phyloP scores from a whole-genome alignment of 2,329 filamentous ascomycete genomes.

The Diaporthe nobilis region DNA sequence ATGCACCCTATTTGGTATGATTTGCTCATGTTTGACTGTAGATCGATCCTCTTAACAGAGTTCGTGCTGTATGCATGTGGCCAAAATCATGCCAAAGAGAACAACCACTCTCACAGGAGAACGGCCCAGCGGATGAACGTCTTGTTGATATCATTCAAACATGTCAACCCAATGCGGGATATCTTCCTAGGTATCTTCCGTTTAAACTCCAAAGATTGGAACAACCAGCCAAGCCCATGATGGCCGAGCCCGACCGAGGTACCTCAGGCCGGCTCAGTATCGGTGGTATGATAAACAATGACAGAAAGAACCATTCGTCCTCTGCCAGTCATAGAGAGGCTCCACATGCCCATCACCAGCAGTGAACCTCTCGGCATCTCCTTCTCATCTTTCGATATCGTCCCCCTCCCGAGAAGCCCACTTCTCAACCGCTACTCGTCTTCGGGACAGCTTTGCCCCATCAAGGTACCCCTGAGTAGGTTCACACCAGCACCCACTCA shows the following conservation, averaged over 20 bases:
- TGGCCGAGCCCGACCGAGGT: background rate
- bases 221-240: background rate
- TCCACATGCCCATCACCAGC: constrained; percentile 1
- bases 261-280: background rate
- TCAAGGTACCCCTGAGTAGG: background rate
- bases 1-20: background rate
- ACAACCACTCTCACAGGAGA: background rate
- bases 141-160: constrained; percentile 32
- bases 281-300: background rate
- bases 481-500: constrained; percentile 82
- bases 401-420: background rate
- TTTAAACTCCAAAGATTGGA: constrained; percentile 33
- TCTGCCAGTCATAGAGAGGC: background rate
- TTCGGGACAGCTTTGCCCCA: background rate
- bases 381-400: background rate
- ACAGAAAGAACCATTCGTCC: background rate
- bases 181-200: constrained; percentile 38
- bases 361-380: background rate
- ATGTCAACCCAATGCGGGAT: constrained; percentile 37
- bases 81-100: background rate
- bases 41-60: too few species aligned
- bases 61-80: background rate
- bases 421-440: background rate
- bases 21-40: background rate
- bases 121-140: constrained; percentile 1